These are phyloP conservation scores for Trichophyton verrucosum DNA, from an alignment of 2,329 filamentous ascomycete genomes.

Conservation along the genomic window DNA sequence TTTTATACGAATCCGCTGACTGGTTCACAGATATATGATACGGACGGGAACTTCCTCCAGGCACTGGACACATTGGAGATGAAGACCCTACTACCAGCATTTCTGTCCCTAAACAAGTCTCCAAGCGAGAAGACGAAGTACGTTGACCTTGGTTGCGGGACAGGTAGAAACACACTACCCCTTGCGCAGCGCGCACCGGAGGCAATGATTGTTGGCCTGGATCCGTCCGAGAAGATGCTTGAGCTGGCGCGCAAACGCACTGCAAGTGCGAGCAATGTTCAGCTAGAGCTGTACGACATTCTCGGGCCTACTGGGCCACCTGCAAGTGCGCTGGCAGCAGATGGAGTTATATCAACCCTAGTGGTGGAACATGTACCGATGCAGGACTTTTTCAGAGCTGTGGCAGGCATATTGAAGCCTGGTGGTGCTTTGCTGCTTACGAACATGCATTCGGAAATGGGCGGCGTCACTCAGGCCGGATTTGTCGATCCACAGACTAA, in stretches of 20 bases:
- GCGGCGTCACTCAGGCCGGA: slow-evolving; percentile 45
- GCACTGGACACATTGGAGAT: slow-evolving; percentile 49
- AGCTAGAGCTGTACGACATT: slow-evolving; percentile 29
- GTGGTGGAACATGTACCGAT: slow-evolving; percentile 53
- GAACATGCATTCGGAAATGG: slow-evolving; percentile 59
- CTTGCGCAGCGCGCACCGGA: slow-evolving; percentile 22
- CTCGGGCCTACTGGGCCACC: slow-evolving; percentile 19
- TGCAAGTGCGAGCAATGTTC: slow-evolving; percentile 7
- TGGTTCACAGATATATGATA: slow-evolving; percentile 43
- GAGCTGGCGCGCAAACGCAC: slow-evolving; percentile 37
- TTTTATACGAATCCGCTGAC: background rate
- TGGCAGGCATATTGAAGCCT: slow-evolving; percentile 31
- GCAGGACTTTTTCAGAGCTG: slow-evolving; percentile 44
- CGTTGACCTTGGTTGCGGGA: slow-evolving; percentile 55
- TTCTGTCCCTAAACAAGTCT: slow-evolving; percentile 27
- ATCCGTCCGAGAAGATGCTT: slow-evolving; percentile 48
- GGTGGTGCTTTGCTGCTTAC: slow-evolving; percentile 47
- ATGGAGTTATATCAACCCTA: slow-evolving; percentile 47
- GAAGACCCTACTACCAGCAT: slow-evolving; percentile 37
- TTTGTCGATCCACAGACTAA: slow-evolving; percentile 44
- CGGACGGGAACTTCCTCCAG: slow-evolving; percentile 55
- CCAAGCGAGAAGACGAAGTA: slow-evolving; percentile 22
- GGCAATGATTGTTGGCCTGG: slow-evolving; percentile 40
- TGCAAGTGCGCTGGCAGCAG: slow-evolving; percentile 18
- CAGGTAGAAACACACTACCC: slow-evolving; percentile 49